Conservation (phyloP, 148 eudicot genomes). For the Rhododendron ovatum region DNA sequence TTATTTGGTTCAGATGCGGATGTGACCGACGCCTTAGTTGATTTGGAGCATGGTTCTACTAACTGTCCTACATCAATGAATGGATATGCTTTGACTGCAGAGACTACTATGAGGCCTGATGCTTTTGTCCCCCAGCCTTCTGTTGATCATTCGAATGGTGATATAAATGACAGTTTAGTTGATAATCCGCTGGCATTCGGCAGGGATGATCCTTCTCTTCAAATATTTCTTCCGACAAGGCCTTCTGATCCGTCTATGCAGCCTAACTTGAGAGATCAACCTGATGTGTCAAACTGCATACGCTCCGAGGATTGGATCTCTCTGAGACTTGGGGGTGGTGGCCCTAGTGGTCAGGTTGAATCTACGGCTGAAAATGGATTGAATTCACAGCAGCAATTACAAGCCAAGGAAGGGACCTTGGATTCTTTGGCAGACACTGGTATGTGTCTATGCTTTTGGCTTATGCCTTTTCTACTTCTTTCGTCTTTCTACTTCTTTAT, state of each 20-base stretch:
- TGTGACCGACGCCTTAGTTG: slow-evolving; percentile 49
- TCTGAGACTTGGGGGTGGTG: slow-evolving; percentile 80
- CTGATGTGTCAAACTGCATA: slow-evolving; percentile 50
- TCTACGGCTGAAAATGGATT: slow-evolving; percentile 36
- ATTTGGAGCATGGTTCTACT: slow-evolving; percentile 43
- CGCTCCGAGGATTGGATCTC: slow-evolving; percentile 87
- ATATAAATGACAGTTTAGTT: slow-evolving; percentile 53
- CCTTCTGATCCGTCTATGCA: slow-evolving; percentile 54
- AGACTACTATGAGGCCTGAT: slow-evolving; percentile 45
- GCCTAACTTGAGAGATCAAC: slow-evolving; percentile 45
- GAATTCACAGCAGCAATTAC: slow-evolving; percentile 38
- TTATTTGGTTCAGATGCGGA: slow-evolving; percentile 74
- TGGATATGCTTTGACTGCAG: slow-evolving; percentile 51
- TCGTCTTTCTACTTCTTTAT: background rate
- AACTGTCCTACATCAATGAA: slow-evolving; percentile 51
- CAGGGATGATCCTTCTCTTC: slow-evolving; percentile 90
- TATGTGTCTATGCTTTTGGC: slow-evolving; percentile 24
- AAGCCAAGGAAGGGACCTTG: slow-evolving; percentile 41
- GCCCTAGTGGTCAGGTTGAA: slow-evolving; percentile 32
- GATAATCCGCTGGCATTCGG: slow-evolving; percentile 73
- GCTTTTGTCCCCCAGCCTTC: slow-evolving; percentile 40
- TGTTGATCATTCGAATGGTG: slow-evolving; percentile 34
- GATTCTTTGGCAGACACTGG: slow-evolving; percentile 63
- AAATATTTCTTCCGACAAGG: slow-evolving; percentile 83
- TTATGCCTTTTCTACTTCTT: background rate